These are phyloP conservation scores for Sistotremastrum niveocremeum DNA, from an alignment of 768 basidiomycete genomes.

Conservation along the genomic window DNA sequence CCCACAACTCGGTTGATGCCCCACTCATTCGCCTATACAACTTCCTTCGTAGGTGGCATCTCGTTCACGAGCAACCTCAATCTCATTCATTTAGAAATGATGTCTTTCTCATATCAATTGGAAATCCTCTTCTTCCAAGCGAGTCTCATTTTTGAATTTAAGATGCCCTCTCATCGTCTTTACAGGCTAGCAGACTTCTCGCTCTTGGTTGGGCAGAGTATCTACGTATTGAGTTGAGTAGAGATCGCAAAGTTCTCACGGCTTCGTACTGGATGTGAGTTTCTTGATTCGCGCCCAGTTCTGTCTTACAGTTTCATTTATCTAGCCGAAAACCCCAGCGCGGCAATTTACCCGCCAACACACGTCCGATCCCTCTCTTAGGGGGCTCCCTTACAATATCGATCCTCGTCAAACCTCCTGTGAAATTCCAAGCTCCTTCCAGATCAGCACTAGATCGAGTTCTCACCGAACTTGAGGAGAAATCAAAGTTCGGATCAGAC, in stretches of 20 bases:
- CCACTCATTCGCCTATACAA: slow-evolving; percentile 80
- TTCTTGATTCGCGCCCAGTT: background rate
- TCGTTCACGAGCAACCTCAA: slow-evolving; percentile 3
- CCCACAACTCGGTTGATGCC: slow-evolving; percentile 55
- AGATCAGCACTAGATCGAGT: slow-evolving; percentile 40
- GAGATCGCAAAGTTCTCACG: slow-evolving; percentile 51
- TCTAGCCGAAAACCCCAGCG: slow-evolving; percentile 26
- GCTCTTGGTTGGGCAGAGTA: slow-evolving; percentile 80
- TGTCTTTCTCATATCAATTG: slow-evolving; percentile 85
- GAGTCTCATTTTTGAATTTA: slow-evolving; percentile 1
- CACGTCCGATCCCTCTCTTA: slow-evolving; percentile 31
- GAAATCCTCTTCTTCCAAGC: slow-evolving; percentile 78
- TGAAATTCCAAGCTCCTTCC: slow-evolving; percentile 37
- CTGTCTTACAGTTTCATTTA: slow-evolving; percentile 1
- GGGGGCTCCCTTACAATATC: slow-evolving; percentile 69
- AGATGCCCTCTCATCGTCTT: background rate
- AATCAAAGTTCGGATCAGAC: slow-evolving; percentile 39
- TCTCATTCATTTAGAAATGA: slow-evolving; percentile 46
- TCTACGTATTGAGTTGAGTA: slow-evolving; percentile 54
- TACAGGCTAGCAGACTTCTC: slow-evolving; percentile 57
- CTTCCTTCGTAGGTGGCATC: slow-evolving; percentile 58
- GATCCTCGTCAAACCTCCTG: slow-evolving; percentile 19
- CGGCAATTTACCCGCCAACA: slow-evolving; percentile 9
- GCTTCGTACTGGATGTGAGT: slow-evolving; percentile 82
- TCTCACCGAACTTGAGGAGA: slow-evolving; percentile 49